Evolutionary conservation across 148 eudicot species (phyloP).

Genomic region (Fagopyrum tataricum): DNA sequence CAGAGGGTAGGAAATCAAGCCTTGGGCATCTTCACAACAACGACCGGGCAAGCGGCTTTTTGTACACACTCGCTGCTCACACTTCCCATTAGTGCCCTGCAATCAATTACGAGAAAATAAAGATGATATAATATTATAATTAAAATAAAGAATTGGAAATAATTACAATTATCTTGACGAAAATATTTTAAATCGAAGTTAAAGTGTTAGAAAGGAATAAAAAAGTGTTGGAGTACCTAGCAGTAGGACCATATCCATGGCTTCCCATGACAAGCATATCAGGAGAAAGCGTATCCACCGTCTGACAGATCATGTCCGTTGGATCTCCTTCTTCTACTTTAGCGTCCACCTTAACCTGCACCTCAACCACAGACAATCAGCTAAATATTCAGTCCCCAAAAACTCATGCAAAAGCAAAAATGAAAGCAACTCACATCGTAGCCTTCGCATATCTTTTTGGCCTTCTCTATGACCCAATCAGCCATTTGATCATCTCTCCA

Average conservation of each 20-base stretch:
- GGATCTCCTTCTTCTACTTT: conserved; percentile 57
- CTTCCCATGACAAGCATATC: conserved; percentile 74
- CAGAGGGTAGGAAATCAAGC: neutral
- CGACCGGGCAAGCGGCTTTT: conserved; percentile 60
- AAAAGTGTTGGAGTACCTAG: conserved; percentile 34
- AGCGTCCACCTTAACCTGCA: conserved; percentile 56
- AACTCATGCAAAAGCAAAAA: neutral
- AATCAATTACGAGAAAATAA: neutral
- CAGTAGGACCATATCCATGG: conserved; percentile 59
- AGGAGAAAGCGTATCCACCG: conserved; percentile 39
- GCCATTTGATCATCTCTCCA: conserved; percentile 59
- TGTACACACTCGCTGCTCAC: conserved; percentile 80
- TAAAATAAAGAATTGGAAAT: neutral
- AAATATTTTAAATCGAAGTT: no score
- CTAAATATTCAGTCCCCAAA: neutral
- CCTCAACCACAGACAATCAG: conserved; percentile 7
- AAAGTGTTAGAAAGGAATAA: no score
- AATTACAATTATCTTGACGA: no score
- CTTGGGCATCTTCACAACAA: conserved; percentile 70
- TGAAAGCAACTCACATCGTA: conserved; percentile 21
- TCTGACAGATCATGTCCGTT: conserved; percentile 61
- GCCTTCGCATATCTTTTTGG: conserved; percentile 46
- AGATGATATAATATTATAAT: neutral
- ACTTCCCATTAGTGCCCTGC: conserved; percentile 65
- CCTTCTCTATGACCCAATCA: conserved; percentile 38